Percentiles rank a stretch among this genome's conserved stretches.
Conservation (phyloP, 2,329 filamentous ascomycete genomes). For the Dothideomycetidae sp. region DNA sequence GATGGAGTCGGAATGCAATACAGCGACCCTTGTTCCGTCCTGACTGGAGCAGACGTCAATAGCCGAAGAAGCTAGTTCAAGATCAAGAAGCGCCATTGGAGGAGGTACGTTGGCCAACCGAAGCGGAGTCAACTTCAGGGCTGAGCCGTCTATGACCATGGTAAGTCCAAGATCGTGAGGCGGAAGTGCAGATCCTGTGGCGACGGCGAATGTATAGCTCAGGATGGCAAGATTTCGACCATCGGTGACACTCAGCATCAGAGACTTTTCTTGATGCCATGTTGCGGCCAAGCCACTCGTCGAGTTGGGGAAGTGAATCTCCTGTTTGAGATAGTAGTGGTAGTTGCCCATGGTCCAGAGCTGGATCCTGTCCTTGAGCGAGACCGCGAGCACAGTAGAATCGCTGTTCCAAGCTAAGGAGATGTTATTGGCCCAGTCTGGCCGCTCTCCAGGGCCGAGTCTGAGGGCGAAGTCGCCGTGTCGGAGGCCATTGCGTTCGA, state of each 20-base stretch:
- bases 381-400: constrained; percentile 79
- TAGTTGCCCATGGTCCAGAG: constrained; percentile 97
- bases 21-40: constrained; percentile 50
- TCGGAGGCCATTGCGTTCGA: constrained; percentile 92
- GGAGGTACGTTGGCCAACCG: constrained; percentile 75
- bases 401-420: constrained; percentile 77
- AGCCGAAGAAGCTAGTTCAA: constrained; percentile 47
- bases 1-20: constrained; percentile 54
- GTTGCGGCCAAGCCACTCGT: constrained; percentile 2
- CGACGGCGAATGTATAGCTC: constrained; percentile 54
- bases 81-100: constrained; percentile 74
- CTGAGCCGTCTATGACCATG: constrained; percentile 71
- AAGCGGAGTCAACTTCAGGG: constrained; percentile 72
- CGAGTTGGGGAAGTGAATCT: constrained; percentile 37
- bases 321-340: constrained; percentile 94
- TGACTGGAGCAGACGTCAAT: constrained; percentile 63
- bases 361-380: constrained; percentile 60
- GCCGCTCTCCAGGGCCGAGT: constrained; percentile 27
- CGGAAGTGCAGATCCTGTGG: constrained; percentile 52
- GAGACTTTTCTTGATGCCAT: constrained; percentile 80
- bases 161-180: constrained; percentile 68
- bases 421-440: constrained; percentile 45
- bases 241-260: constrained; percentile 26
- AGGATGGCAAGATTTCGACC: constrained; percentile 19
- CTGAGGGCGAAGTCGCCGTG: constrained; percentile 86